Evolutionary conservation across 2,329 filamentous ascomycete genomes (phyloP).

Genomic region (Cytospora mali): DNA sequence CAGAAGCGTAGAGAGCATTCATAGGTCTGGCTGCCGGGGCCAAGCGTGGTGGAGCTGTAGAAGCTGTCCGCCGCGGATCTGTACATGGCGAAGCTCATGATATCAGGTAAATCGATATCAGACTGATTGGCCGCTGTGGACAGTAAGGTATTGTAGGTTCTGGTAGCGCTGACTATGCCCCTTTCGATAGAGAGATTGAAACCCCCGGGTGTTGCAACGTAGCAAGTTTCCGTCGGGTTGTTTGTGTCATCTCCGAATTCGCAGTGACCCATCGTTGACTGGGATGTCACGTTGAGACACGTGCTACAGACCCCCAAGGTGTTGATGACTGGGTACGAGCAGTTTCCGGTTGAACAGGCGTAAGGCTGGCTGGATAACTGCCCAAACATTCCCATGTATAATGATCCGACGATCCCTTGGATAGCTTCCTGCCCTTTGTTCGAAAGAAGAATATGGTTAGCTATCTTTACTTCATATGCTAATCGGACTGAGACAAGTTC

Average conservation of each 20-base stretch:
- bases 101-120: neutral
- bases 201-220: neutral
- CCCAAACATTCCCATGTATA: constrained; percentile 7
- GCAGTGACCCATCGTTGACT: neutral
- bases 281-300: constrained; percentile 5
- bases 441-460: neutral
- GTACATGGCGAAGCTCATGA: neutral
- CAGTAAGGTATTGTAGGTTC: neutral
- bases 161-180: neutral
- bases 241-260: neutral
- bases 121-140: neutral
- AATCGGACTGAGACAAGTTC: neutral
- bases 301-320: constrained; percentile 7
- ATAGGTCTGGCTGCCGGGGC: constrained; percentile 2
- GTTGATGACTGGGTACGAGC: constrained; percentile 7
- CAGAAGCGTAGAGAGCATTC: constrained; percentile 11
- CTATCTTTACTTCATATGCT: neutral
- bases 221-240: neutral
- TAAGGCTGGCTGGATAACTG: constrained; percentile 6
- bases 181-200: neutral
- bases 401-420: constrained; percentile 4
- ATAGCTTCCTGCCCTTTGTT: constrained; percentile 6
- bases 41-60: neutral
- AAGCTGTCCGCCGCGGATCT: neutral
- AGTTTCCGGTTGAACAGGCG: constrained; percentile 2